Conservation (phyloP, 2,329 filamentous ascomycete genomes). For the Trichoderma breve region DNA sequence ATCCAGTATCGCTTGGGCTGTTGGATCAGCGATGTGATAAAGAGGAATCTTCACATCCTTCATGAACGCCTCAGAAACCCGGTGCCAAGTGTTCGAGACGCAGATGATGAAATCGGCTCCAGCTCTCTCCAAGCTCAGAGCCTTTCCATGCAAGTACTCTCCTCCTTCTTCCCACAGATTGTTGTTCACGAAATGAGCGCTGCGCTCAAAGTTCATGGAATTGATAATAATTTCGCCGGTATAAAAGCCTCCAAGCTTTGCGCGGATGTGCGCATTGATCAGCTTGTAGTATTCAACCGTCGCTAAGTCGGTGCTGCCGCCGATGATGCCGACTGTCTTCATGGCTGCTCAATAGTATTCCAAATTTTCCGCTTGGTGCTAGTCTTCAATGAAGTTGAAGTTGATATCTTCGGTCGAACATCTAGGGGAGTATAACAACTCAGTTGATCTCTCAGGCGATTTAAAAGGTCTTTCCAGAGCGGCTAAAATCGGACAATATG, state of each 20-base stretch:
- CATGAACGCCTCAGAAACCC: slow-evolving; percentile 26
- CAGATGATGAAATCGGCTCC: slow-evolving; percentile 23
- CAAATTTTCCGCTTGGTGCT: neutral
- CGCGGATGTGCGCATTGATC: slow-evolving; percentile 21
- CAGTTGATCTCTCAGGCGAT: neutral
- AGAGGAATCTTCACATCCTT: slow-evolving; percentile 23
- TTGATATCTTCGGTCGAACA: too few relatives aligned
- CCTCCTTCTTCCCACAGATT: slow-evolving; percentile 22
- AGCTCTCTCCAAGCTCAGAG: slow-evolving; percentile 20
- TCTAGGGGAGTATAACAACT: neutral
- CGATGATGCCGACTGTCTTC: slow-evolving; percentile 24
- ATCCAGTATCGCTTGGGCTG: slow-evolving; percentile 12
- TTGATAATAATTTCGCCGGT: slow-evolving; percentile 24
- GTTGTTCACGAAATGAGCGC: slow-evolving; percentile 22
- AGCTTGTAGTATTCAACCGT: slow-evolving; percentile 24
- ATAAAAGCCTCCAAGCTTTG: slow-evolving; percentile 22
- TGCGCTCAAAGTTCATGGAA: slow-evolving; percentile 23
- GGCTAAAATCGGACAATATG: neutral
- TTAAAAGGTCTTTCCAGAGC: neutral
- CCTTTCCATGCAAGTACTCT: slow-evolving; percentile 21
- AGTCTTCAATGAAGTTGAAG: neutral
- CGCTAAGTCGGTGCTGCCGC: slow-evolving; percentile 25
- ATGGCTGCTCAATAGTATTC: neutral
- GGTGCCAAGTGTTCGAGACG: slow-evolving; percentile 23
- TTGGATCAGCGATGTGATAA: slow-evolving; percentile 23